Evolutionary conservation across 768 basidiomycete genomes (phyloP).

Genomic region (Hypholoma sublateritium): DNA sequence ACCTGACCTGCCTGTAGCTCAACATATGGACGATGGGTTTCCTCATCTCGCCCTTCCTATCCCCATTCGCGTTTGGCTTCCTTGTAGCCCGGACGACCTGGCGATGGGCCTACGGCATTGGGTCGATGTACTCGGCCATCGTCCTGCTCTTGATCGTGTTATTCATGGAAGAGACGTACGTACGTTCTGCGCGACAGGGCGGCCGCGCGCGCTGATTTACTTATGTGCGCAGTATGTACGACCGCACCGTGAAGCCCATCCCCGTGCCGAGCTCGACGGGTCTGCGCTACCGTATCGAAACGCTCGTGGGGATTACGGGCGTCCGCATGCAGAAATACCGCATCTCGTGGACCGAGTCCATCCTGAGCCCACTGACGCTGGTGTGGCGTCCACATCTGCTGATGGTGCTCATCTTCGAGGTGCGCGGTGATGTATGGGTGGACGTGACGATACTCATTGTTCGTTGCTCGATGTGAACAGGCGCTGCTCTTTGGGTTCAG

Average conservation of each 20-base stretch:
- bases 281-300: conserved; percentile 54
- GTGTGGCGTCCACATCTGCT: conserved; percentile 65
- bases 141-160: conserved; percentile 58
- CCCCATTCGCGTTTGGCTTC: conserved; percentile 70
- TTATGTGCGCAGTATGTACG: conserved; percentile 50
- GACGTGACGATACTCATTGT: background rate
- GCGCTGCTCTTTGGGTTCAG: conserved; percentile 62
- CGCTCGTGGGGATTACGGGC: conserved; percentile 65
- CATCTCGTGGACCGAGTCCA: conserved; percentile 44
- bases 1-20: conserved; percentile 35
- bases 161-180: conserved; percentile 66
- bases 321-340: conserved; percentile 56
- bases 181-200: background rate
- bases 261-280: conserved; percentile 40
- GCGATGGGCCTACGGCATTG: conserved; percentile 71
- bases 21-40: conserved; percentile 77
- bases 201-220: background rate
- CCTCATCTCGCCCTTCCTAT: conserved; percentile 62
- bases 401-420: conserved; percentile 53
- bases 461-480: conserved; percentile 20
- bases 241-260: conserved; percentile 54
- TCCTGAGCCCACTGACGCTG: conserved; percentile 47
- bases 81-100: conserved; percentile 58
- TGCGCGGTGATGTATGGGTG: conserved; percentile 11
- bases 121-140: conserved; percentile 53